Evolutionary conservation across 176 grass and related monocot species (phyloP).

Genomic region (Cenchrus americanus): DNA sequence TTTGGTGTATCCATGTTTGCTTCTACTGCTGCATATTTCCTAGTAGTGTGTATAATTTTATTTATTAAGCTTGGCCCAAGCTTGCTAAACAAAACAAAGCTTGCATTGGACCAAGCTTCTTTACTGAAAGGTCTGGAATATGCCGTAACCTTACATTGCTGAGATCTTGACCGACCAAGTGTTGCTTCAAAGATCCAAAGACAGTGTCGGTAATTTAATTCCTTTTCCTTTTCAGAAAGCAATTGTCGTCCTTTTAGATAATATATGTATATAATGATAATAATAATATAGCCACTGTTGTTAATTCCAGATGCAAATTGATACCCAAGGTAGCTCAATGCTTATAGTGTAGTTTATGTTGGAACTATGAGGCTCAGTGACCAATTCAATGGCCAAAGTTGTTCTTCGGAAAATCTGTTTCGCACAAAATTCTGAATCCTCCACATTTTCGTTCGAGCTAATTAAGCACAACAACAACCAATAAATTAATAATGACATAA

Average conservation of each 20-base stretch:
- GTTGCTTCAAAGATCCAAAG: neutral
- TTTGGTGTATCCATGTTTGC: no score
- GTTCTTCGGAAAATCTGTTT: neutral
- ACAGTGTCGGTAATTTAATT: neutral
- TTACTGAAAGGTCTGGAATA: conserved; percentile 26
- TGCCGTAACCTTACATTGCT: neutral
- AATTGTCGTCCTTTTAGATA: no score
- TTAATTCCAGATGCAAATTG: neutral
- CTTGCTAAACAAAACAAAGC: no score
- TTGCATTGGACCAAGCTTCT: neutral
- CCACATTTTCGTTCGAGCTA: neutral
- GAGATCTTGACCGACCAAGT: conserved; percentile 47
- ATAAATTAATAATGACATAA: neutral
- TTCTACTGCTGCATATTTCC: no score
- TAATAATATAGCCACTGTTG: neutral
- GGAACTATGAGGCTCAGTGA: no score
- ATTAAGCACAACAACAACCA: neutral
- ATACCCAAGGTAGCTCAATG: neutral
- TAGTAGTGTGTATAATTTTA: no score
- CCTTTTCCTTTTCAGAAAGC: neutral
- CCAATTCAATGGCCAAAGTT: no score
- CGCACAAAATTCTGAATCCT: neutral
- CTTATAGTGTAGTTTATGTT: no score
- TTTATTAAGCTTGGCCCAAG: no score
- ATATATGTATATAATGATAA: no score